Evolutionary conservation across 2,329 filamentous ascomycete genomes (phyloP), one percentile per base, ranked within the genome.

Genomic region (Blastomyces parvus): DNA sequence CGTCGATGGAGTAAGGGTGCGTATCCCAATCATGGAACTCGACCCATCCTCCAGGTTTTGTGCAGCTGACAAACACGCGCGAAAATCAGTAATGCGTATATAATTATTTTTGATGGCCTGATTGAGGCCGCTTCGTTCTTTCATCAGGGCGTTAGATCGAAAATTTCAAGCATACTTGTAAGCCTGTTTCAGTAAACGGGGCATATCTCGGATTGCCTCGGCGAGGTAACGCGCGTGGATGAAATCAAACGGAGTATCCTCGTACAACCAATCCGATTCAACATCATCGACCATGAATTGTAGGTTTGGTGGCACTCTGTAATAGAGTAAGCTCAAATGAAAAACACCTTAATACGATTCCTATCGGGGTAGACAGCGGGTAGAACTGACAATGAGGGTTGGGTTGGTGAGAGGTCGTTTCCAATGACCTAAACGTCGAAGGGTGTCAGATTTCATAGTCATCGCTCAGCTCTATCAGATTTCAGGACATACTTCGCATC

Each of bases 1-100:
- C 42, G 42, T 62, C 60, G 13, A 36, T 5, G 9, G 60, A 62
- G 44, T 62, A 62, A 44, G 60, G 48, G 13, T 62, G 48, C n/a
- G 53, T 46, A 19, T 62, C 75, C 60, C 73, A 66, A 27, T 80
- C 72, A 36, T 71, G 67, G 57, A 70, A 70, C 50, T 81, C 79
- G 14, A 79, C 69, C 67, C 70, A 78, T 25, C 77, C 79, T 27
- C 77, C 79, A 0, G 78, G 78, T 59, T 44, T 59, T 9, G 38
- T 27, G 14, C 56, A 59, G 56, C 56, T 59, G 8, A 25, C 27
- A 36, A n/a, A 13, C 19, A 17, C 30, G 19, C 22, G 36, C 40
- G 19, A 5, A 52, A 44, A 13, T 44, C 55, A 72, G 67, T 7
- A 9, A 36, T 72, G 67, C 2, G 52, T 30, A n/a, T 11, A 55